These are phyloP conservation scores for Pseudodiploospora longispora DNA, from an alignment of 2,329 filamentous ascomycete genomes.

Conservation along the genomic window DNA sequence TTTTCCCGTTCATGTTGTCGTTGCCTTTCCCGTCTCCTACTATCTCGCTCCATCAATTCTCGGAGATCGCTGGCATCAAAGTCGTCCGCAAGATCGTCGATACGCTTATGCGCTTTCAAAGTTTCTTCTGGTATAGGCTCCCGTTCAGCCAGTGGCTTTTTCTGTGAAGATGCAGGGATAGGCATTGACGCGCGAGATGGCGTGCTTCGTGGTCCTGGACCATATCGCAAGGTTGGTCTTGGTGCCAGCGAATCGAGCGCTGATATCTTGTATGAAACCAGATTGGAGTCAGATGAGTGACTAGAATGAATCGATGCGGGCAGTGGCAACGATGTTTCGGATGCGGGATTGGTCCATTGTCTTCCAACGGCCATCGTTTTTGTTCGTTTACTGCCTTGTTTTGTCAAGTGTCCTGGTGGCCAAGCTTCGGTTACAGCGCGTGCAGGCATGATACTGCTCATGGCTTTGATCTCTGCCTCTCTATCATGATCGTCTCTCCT, in stretches of 20 bases:
- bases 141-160: conserved; percentile 42
- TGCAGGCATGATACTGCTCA: conserved; percentile 63
- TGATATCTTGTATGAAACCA: conserved; percentile 68
- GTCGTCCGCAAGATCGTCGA: conserved; percentile 71
- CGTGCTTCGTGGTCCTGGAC: conserved; percentile 53
- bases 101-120: conserved; percentile 51
- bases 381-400: conserved; percentile 58
- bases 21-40: conserved; percentile 70
- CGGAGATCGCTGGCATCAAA: conserved; percentile 77
- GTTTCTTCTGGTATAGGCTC: conserved; percentile 53
- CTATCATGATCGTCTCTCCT: conserved; percentile 67
- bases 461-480: conserved; percentile 81
- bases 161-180: conserved; percentile 40
- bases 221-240: conserved; percentile 72
- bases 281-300: conserved; percentile 67
- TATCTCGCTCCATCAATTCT: conserved; percentile 84
- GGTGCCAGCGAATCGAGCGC: conserved; percentile 75
- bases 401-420: conserved; percentile 50
- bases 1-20: conserved; percentile 59
- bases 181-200: conserved; percentile 37
- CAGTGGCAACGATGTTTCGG: conserved; percentile 67
- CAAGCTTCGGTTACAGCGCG: conserved; percentile 53
- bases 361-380: conserved; percentile 43
- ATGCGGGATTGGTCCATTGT: conserved; percentile 54
- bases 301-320: conserved; percentile 69